Base-by-base conservation (phyloP, 2,329 filamentous ascomycete genomes). In the Phialophora expanda region DNA sequence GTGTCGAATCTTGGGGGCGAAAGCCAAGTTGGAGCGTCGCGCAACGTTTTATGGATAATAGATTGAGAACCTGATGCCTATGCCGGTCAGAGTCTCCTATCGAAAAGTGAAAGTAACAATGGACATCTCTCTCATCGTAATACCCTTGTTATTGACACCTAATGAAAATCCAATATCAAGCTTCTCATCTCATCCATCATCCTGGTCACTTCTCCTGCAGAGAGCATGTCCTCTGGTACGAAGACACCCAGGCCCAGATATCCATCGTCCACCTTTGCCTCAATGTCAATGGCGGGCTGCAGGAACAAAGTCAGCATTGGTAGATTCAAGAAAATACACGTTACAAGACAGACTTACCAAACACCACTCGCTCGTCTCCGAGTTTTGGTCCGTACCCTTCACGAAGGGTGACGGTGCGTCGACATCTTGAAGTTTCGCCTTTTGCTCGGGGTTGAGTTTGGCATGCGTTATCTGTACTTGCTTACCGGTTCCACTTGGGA, bases 241-340 rank as follows among this genome's bases (percentile, higher is more conserved):
- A 87, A 87, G 7, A 86, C 71, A 14, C 85, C 85, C 50, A 87
- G 76, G 69, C 84, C 81, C 64, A 88, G 73, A 44, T 65, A 32
- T 5, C 70, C 74, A n/a, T 81, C 81, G 41, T 81, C 74, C 20
- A 86, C 74, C 8, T 83, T 83, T 8, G 82, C 80, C 75, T 87
- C 86, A 12, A 87, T 72, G 72, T 88, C 85, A 30, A 87, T 70
- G 9, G 84, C 79, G 69, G 83, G 78, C 83, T 86, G 17, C 14
- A 26, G 22, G 30, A 53, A 22, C 22, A 44, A 54, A 26, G 56
- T 64, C 12, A 69, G 61, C 34, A 48, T 24, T 14, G n/a, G 28
- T 17, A 17, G 9, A 24, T 6, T 24, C 20, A 28, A 26, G 32
- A 11, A 1, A 28, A 20, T 54, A 7, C 17, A 26, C 9, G 20